These are phyloP conservation scores for Clitopilus hobsonii DNA, from an alignment of 768 basidiomycete genomes.

Conservation along the genomic window DNA sequence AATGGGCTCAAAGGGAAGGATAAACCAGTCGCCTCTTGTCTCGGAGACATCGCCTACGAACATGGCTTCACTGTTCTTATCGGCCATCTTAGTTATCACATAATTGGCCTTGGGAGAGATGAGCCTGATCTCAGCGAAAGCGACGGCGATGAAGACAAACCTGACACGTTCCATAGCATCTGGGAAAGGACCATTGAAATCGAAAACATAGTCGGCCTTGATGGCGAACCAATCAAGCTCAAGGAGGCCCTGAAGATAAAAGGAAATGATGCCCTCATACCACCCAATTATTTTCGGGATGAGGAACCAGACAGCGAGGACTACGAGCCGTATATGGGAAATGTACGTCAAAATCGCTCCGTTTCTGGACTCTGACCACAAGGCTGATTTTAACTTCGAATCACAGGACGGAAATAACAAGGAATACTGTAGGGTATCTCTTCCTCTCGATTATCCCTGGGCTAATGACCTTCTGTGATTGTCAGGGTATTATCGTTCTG, in stretches of 20 bases:
- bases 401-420: neutral
- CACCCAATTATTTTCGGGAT: neutral
- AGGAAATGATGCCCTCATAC: neutral
- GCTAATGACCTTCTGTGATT: neutral
- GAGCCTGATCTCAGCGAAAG: neutral
- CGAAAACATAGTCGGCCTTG: neutral
- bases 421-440: neutral
- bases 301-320: neutral
- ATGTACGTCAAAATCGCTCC: neutral
- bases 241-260: neutral
- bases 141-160: neutral
- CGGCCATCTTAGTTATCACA: neutral
- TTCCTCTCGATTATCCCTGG: neutral
- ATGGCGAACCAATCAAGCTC: neutral
- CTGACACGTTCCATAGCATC: neutral
- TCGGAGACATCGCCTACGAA: neutral
- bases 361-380: neutral
- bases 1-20: neutral
- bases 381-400: neutral
- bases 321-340: neutral
- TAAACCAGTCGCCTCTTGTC: neutral
- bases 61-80: neutral
- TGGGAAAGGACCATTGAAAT: neutral
- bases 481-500: neutral
- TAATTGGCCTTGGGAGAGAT: neutral